Evolutionary conservation across 139 green algal genomes (phyloP), one percentile per base, ranked within the genome.

Genomic region (Coccomyxa sp.): DNA sequence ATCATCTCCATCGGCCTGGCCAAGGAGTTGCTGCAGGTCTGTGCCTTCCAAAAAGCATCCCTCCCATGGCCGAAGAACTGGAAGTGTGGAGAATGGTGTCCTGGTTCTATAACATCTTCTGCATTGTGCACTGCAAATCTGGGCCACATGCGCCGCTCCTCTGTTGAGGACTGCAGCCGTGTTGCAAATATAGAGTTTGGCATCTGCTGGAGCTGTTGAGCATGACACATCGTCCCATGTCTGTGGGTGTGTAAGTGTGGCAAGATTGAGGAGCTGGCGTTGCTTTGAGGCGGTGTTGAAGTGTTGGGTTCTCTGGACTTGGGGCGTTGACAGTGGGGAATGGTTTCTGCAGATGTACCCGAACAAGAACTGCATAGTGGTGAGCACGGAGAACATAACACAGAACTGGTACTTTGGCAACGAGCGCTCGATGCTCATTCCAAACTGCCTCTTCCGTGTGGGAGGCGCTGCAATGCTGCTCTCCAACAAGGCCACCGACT

Each of bases 401-500:
- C 90, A 94, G 80, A 97, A 97, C 79, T 98, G 81, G 82, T 97
- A 98, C 89, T 95, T 95, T 88, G 95, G 95, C 88, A 97, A 97
- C 81, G 83, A 94, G 66, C 88, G 91, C 66, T 96, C 93, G 84
- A 99, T 98, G 96, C 90, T 99, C 74, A 97, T 99, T 84, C 96
- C 96, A 85, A 99, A 99, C 88, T 97, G 91, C 91, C 90, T 99
- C 23, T 99, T 99, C 93, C 93, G 96, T 63, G 89, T 99, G 57
- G 96, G 96, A 1, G 94, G 95, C 23, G 93, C 94, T 0, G 96
- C 96, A 30, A 93, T 98, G 84, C 82, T 99, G 78, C 93, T 99
- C 57, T 96, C 93, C 68, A 99, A 98, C 90, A 90, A 90, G 85
- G 84, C 68, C 77, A 80, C 60, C 17, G 58, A 60, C 80, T 57